Conservation (phyloP, 2,329 filamentous ascomycete species). For the Trichophyton equinum region DNA sequence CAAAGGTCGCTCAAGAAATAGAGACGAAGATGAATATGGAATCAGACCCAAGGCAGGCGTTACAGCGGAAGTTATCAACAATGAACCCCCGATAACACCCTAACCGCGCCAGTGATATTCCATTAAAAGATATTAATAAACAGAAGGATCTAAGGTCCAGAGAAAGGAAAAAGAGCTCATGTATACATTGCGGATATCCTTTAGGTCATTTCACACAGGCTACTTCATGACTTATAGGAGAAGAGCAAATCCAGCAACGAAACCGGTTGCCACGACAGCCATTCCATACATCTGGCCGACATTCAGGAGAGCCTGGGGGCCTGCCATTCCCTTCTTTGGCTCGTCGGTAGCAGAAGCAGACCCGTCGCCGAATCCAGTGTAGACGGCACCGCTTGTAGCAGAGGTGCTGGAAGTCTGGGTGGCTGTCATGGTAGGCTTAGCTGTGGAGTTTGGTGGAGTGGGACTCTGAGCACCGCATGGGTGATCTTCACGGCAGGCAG, state of each 20-base stretch:
- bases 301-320: conserved; percentile 34
- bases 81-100: background rate
- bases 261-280: conserved; percentile 40
- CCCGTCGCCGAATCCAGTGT: conserved; percentile 34
- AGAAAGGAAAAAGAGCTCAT: background rate
- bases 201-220: background rate
- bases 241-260: conserved; percentile 47
- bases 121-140: background rate
- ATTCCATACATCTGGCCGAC: conserved; percentile 46
- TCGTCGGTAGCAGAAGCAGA: conserved; percentile 22
- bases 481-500: conserved; percentile 40
- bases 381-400: conserved; percentile 27
- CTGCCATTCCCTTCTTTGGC: conserved; percentile 20
- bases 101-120: background rate
- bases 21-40: background rate
- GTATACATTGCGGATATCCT: conserved; percentile 1
- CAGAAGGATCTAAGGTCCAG: background rate
- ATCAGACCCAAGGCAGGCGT: background rate
- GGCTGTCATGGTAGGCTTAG: conserved; percentile 25
- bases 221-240: conserved; percentile 24
- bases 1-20: background rate
- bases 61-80: background rate
- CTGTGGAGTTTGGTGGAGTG: conserved; percentile 41
- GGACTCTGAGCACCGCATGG: conserved; percentile 52
- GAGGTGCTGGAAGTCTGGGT: conserved; percentile 24